Base-by-base conservation (phyloP, 1,139 yeast genomes). In the Saccharomyces hybrid region DNA sequence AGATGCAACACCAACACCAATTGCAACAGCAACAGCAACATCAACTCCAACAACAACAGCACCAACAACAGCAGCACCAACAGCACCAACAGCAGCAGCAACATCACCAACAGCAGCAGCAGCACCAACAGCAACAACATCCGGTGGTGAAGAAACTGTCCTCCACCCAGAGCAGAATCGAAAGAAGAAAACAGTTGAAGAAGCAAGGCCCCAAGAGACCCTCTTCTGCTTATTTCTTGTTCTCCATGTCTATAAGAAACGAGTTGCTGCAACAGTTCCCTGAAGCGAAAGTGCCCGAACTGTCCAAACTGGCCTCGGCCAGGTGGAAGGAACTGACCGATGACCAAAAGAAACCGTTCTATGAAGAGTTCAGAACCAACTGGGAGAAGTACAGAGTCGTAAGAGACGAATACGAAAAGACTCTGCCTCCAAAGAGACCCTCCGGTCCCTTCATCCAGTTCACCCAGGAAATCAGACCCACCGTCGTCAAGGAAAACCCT, bases 201-300 rank as follows among this genome's bases (percentile, higher is more conserved):
- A 70, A 70, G 55, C 69, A 66, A 58, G 73, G 73, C 19, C 73
- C 73, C 44, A 70, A 70, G 51, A 65, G 73, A 60, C 73, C 73
- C 42, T 68, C 72, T 28, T 69, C 72, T 27, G 73, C 73, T 3
- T 70, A 70, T 54, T 70, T 70, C 59, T 55, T 70, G 51, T 70
- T 67, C 54, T 69, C 71, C 11, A 69, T 68, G 68, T 64, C 68
- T 4, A 68, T 66, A 31, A 66, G 72, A 60, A 62, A 64, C 48
- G 66, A 63, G 47, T 55, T 70, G 27, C 54, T 68, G 47, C 63
- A 65, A 52, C 65, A 68, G 51, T 64, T 63, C 52, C 72, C 72
- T 2, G 69, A 65, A 50, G 70, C 71, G 47, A 68, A 67, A 55
- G 73, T 70, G 6, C 73, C 73, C 6, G 72, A 70, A 53, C 49